phyloP scores from a whole-genome alignment of 345 rosid species.

The Gossypioides kirkii region DNA sequence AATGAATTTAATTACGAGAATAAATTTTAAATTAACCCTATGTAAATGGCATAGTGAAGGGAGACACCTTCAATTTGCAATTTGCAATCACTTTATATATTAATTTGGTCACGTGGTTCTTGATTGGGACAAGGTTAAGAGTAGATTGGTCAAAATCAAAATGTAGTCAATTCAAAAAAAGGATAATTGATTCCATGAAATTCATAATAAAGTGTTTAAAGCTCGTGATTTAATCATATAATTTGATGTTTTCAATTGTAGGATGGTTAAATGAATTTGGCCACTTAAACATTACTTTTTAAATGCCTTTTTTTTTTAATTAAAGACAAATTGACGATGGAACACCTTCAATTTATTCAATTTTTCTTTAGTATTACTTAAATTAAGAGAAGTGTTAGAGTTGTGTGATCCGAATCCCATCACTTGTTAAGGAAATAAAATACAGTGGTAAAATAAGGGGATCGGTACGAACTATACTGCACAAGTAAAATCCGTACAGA shows the following conservation, averaged over 20 bases:
- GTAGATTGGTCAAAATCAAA: background rate
- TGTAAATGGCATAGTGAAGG: too few relatives aligned
- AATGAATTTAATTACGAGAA: too few relatives aligned
- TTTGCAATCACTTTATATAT: too few relatives aligned
- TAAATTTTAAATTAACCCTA: too few relatives aligned
- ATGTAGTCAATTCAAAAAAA: conserved; percentile 20
- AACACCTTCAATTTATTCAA: background rate
- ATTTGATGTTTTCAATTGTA: background rate
- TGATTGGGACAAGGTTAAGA: background rate
- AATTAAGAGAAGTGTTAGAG: background rate
- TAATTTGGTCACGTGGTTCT: conserved; percentile 15
- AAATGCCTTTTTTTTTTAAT: background rate
- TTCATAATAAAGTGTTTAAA: background rate
- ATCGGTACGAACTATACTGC: too few relatives aligned
- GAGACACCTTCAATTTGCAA: too few relatives aligned
- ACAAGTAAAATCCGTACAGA: too few relatives aligned
- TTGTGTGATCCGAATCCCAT: too few relatives aligned
- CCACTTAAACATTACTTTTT: background rate
- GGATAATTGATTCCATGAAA: background rate
- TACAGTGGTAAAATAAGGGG: too few relatives aligned
- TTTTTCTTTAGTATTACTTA: background rate
- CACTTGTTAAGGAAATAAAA: too few relatives aligned
- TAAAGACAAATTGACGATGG: background rate
- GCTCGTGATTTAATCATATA: background rate
- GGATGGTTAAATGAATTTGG: conserved; percentile 19